Conservation (phyloP, 169 alveolate genomes). For the Eimeria zaria region DNA sequence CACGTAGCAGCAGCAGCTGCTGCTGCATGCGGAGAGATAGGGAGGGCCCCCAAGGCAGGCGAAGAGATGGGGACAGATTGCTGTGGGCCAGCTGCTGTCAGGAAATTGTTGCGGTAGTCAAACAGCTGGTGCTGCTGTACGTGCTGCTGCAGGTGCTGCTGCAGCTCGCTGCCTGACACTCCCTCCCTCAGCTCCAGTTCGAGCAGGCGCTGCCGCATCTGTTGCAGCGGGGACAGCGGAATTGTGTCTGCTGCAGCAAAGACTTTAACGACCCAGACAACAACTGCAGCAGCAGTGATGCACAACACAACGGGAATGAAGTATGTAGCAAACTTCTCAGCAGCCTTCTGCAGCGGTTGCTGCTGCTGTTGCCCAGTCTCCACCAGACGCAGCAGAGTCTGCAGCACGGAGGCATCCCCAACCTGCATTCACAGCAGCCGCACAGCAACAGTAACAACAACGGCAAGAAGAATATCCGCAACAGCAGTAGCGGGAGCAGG, state of each 20-base stretch:
- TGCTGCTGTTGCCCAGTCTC: conserved; percentile 40
- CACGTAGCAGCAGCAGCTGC: conserved; percentile 67
- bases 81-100: background rate
- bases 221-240: conserved; percentile 67
- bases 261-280: conserved; percentile 47
- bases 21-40: background rate
- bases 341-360: conserved; percentile 58
- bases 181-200: conserved; percentile 60
- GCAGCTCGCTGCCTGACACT: conserved; percentile 10
- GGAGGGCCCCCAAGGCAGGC: conserved; percentile 3
- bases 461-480: background rate
- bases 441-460: too few relatives aligned
- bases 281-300: conserved; percentile 28
- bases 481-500: background rate
- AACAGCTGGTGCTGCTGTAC: conserved; percentile 35
- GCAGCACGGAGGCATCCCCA: conserved; percentile 75
- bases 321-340: conserved; percentile 55
- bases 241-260: conserved; percentile 34
- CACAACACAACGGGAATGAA: conserved; percentile 75
- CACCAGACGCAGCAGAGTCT: conserved; percentile 65
- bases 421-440: conserved; percentile 56
- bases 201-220: conserved; percentile 40
- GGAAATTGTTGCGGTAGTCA: background rate
- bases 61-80: background rate
- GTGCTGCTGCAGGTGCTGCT: conserved; percentile 16